Conservation (phyloP, 495 filamentous ascomycete species). For the Hyaloscypha bicolor region DNA sequence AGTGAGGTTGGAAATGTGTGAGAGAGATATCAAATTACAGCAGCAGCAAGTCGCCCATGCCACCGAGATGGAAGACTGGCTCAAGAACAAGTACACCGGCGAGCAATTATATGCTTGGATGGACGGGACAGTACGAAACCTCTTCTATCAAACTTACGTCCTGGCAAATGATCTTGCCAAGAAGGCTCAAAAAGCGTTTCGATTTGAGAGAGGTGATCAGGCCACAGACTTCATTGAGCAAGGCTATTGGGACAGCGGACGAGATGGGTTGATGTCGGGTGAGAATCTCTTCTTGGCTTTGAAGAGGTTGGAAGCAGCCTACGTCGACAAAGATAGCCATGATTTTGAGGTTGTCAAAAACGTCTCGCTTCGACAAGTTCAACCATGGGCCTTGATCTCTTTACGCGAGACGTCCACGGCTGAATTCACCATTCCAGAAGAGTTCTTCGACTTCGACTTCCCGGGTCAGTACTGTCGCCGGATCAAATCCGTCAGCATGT, state of each 20-base stretch:
- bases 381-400: constrained; percentile 32
- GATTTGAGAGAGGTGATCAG: constrained; percentile 25
- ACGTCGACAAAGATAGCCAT: constrained; percentile 24
- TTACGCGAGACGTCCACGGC: constrained; percentile 29
- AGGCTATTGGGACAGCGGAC: constrained; percentile 33
- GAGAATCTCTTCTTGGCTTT: constrained; percentile 33
- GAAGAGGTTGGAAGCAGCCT: constrained; percentile 33
- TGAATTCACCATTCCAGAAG: constrained; percentile 36
- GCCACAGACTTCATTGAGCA: background rate
- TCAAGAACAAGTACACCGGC: constrained; percentile 38
- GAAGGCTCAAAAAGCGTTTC: constrained; percentile 31
- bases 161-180: constrained; percentile 28
- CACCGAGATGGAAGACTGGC: constrained; percentile 26
- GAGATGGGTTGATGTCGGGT: constrained; percentile 37
- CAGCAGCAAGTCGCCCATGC: constrained; percentile 28
- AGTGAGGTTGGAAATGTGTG: constrained; percentile 18
- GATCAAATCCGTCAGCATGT: constrained; percentile 33
- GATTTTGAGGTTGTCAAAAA: constrained; percentile 41
- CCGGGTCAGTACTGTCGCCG: constrained; percentile 42
- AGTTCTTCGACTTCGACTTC: constrained; percentile 41
- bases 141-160: constrained; percentile 32
- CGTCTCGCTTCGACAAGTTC: constrained; percentile 37
- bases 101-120: constrained; percentile 39
- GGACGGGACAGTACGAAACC: constrained; percentile 9
- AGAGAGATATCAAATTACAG: constrained; percentile 33